A percentile compares a stretch with the other conserved stretches of the same genome.
phyloP scores from a whole-genome alignment of 306 rosid species.

The Gastrolobium villosum region DNA sequence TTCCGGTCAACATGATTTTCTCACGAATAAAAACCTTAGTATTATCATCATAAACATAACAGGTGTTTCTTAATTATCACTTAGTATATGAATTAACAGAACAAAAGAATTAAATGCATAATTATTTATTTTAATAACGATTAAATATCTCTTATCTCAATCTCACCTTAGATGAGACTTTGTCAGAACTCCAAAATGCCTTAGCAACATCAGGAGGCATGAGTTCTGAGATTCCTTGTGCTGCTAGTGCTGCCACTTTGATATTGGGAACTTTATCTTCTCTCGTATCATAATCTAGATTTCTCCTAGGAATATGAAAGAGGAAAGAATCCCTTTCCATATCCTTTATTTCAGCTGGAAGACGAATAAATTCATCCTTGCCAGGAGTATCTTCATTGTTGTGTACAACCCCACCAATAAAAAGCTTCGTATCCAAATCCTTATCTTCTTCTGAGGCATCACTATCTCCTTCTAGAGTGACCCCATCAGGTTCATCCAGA shows the following conservation, averaged over 20 bases:
- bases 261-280: conserved; percentile 72
- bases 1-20: conserved; percentile 2
- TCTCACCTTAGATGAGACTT: conserved; percentile 93
- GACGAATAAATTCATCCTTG: conserved; percentile 81
- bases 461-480: conserved; percentile 67
- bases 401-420: conserved; percentile 91
- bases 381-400: conserved; percentile 75
- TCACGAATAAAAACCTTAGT: conserved; percentile 18
- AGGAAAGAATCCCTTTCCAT: conserved; percentile 85
- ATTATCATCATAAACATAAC: conserved; percentile 20
- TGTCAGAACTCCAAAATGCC: conserved; percentile 86
- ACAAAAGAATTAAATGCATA: conserved; percentile 22
- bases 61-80: conserved; percentile 17
- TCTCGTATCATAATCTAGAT: conserved; percentile 62
- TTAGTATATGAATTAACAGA: conserved; percentile 14
- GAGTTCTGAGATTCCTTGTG: conserved; percentile 87
- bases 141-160: conserved; percentile 27
- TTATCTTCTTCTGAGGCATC: conserved; percentile 73
- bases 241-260: conserved; percentile 86
- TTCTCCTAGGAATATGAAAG: conserved; percentile 77
- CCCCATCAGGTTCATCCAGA: conserved; percentile 80
- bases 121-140: conserved; percentile 6
- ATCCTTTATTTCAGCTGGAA: conserved; percentile 88
- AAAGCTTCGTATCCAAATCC: conserved; percentile 89
- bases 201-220: conserved; percentile 97